Conservation (phyloP, 371 early-diverging fungal genomes). For the Apophysomyces sp. region DNA sequence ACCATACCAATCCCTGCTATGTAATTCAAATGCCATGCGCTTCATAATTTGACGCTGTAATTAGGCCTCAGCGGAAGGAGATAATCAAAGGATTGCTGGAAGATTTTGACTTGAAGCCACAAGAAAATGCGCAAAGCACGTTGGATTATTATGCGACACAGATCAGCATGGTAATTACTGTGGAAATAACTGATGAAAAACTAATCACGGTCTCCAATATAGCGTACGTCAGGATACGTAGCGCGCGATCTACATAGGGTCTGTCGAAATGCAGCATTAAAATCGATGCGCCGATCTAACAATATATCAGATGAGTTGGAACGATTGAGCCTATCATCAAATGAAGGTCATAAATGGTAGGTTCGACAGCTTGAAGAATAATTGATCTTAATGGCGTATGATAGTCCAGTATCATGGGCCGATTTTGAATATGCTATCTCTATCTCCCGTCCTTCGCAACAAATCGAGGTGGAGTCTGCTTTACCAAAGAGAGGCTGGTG, state of each 20-base stretch:
- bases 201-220: neutral
- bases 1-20: conserved; percentile 38
- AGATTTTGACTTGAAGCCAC: conserved; percentile 3
- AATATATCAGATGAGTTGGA: conserved; percentile 15
- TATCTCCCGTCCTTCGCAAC: conserved; percentile 47
- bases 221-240: conserved; percentile 65
- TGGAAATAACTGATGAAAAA: neutral
- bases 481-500: conserved; percentile 42
- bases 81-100: conserved; percentile 17
- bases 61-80: conserved; percentile 27
- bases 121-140: neutral
- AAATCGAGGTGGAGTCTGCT: conserved; percentile 47
- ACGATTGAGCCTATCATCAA: neutral
- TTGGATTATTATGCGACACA: conserved; percentile 22
- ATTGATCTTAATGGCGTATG: too few species aligned
- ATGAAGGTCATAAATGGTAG: neutral
- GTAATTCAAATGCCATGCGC: conserved; percentile 11
- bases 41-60: too few species aligned
- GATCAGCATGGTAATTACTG: conserved; percentile 27
- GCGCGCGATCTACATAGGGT: conserved; percentile 55
- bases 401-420: conserved; percentile 17
- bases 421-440: conserved; percentile 51
- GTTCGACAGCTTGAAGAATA: neutral
- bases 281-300: conserved; percentile 23
- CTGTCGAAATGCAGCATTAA: conserved; percentile 46